Evolutionary conservation across 2,329 filamentous ascomycete genomes (phyloP).

Genomic region (Celoporthe dispersa): DNA sequence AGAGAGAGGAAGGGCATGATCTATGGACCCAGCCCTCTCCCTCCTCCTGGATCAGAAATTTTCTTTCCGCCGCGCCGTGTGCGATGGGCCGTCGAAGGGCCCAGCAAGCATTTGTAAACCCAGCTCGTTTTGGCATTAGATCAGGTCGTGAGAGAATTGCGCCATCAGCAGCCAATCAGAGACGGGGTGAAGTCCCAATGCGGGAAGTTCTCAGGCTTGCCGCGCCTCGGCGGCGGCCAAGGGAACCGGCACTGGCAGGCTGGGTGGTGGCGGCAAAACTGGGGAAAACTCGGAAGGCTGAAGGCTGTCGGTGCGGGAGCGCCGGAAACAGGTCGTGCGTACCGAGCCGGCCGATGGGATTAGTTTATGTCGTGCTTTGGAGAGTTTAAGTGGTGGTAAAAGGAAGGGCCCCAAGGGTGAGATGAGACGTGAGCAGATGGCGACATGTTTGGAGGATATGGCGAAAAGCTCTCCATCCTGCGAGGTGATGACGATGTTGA

Average conservation of each 20-base stretch:
- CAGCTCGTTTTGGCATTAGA: slow-evolving; percentile 26
- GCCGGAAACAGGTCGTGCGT: slow-evolving; percentile 17
- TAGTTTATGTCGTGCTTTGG: too few species aligned
- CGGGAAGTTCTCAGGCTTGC: slow-evolving; percentile 18
- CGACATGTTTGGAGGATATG: slow-evolving; percentile 3
- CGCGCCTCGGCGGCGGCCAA: slow-evolving; percentile 22
- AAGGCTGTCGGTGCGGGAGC: slow-evolving; percentile 25
- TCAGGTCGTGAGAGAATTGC: slow-evolving; percentile 27
- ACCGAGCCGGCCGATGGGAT: slow-evolving; percentile 27
- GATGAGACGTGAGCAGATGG: slow-evolving; percentile 5
- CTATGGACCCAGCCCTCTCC: background rate
- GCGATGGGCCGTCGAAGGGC: slow-evolving; percentile 5
- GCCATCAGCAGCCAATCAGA: slow-evolving; percentile 29
- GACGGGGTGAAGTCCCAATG: slow-evolving; percentile 15
- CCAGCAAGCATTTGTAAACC: slow-evolving; percentile 19
- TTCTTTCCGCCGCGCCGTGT: slow-evolving; percentile 20
- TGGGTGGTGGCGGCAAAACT: slow-evolving; percentile 21
- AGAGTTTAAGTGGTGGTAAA: background rate
- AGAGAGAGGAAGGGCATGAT: slow-evolving; percentile 1
- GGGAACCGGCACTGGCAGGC: slow-evolving; percentile 15
- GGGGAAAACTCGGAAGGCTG: slow-evolving; percentile 13
- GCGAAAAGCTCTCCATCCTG: background rate
- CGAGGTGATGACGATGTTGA: background rate
- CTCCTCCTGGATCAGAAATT: slow-evolving; percentile 12
- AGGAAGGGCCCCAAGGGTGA: background rate